Conservation (phyloP, 192 early-diverging fungal genomes). For the Coemansia sp. region DNA sequence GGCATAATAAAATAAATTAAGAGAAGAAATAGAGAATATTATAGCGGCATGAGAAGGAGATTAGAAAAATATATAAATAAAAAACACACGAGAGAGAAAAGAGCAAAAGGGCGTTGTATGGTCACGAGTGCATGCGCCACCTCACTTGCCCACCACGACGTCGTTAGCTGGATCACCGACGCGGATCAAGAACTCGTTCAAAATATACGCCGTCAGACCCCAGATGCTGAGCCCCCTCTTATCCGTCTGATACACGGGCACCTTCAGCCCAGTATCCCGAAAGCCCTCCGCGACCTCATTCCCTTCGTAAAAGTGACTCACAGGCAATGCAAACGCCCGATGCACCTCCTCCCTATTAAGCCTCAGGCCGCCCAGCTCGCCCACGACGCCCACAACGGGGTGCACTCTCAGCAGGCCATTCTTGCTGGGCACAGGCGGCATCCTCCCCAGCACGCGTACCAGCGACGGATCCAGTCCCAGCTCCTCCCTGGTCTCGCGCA, state of each 20-base stretch:
- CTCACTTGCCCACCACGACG: background rate
- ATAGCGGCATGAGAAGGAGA: no score
- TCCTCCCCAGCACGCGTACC: constrained; percentile 62
- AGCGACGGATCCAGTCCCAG: constrained; percentile 52
- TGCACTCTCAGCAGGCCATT: constrained; percentile 58
- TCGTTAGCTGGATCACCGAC: constrained; percentile 11
- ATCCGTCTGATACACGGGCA: constrained; percentile 61
- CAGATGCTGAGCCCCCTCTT: constrained; percentile 61
- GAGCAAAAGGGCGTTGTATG: background rate
- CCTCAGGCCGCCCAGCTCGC: constrained; percentile 46
- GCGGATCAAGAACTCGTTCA: constrained; percentile 55
- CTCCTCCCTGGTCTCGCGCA: constrained; percentile 83
- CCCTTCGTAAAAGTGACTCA: constrained; percentile 60
- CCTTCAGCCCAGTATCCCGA: constrained; percentile 47
- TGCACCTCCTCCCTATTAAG: constrained; percentile 69
- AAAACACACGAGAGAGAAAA: background rate
- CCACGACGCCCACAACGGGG: constrained; percentile 59
- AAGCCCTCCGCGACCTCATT: constrained; percentile 47
- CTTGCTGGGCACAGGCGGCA: constrained; percentile 63
- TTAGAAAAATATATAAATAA: constrained; percentile 11
- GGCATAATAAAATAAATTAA: background rate
- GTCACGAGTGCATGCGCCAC: no score
- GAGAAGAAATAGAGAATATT: no score
- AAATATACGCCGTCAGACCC: constrained; percentile 80
- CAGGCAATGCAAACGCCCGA: constrained; percentile 63